Evolutionary conservation across 2,329 filamentous ascomycete species (phyloP), one percentile per base, ranked within the genome.

Genomic region (Cryphonectria nitschkei): DNA sequence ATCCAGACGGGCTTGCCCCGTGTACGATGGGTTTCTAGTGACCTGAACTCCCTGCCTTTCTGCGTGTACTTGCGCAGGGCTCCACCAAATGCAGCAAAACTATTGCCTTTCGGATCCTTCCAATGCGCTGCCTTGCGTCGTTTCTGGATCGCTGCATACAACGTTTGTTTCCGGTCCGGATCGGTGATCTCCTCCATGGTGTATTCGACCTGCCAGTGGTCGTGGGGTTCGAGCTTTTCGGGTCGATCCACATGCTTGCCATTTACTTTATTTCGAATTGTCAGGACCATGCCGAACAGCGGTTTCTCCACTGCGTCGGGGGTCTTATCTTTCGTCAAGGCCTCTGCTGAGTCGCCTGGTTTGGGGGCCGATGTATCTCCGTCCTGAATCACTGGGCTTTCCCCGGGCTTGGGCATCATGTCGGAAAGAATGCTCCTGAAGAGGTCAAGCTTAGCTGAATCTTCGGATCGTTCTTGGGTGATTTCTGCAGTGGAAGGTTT

Each of bases 201-300:
- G 80, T 97, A 98, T 75, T 96, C 89, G n/a, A 98, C 83, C 0
- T 82, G 79, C 95, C 95, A 98, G 76, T 74, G 89, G 70, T 78
- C 79, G 7, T 13, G 29, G 19, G 76, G 43, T 0, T 67, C 79
- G 62, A 91, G 78, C 0, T 84, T 75, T 1, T 80, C 74, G 0
- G 94, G 92, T 3, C 94, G 89, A 0, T 82, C 77, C 0, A 93
- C 88, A 68, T 87, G 86, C 16, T 82, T 68, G 26, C 87, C 90
- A 76, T 96, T 91, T 68, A 97, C 87, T 74, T 87, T 88, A 82
- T 93, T 96, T 74, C 88, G 88, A 65, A 93, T 83, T 0, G 89
- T 91, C 69, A 98, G 82, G 19, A 89, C 89, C 86, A 96, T 88
- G 54, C 89, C 92, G 37, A 94, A 82, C 0, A 95, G 34, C 14